phyloP scores from a whole-genome alignment of 805 yeast species.

The Metschnikowia kofuensis region DNA sequence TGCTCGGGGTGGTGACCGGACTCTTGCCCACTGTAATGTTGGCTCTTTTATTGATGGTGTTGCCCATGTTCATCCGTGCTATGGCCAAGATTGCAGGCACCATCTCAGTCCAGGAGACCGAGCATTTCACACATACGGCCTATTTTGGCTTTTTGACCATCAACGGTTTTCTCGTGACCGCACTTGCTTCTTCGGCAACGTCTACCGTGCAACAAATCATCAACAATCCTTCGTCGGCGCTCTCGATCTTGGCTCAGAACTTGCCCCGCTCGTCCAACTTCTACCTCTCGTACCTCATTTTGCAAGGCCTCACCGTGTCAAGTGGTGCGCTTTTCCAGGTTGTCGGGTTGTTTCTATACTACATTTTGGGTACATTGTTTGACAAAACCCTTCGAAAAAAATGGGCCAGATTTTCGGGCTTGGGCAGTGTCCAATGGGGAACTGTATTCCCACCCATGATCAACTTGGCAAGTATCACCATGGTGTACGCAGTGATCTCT shows the following conservation, averaged over 20 bases:
- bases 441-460: constrained; percentile 75
- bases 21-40: constrained; percentile 65
- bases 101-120: constrained; percentile 55
- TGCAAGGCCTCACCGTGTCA: constrained; percentile 66
- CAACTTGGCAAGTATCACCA: constrained; percentile 63
- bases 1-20: constrained; percentile 66
- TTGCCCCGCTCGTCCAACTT: constrained; percentile 74
- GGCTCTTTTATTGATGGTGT: constrained; percentile 60
- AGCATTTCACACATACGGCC: constrained; percentile 62
- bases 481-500: constrained; percentile 70
- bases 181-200: constrained; percentile 69
- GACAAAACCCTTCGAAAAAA: constrained; percentile 70
- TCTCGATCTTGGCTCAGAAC: constrained; percentile 59
- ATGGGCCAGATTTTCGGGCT: constrained; percentile 53
- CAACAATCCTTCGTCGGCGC: constrained; percentile 54
- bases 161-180: constrained; percentile 69
- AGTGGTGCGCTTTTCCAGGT: constrained; percentile 67
- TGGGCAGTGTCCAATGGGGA: constrained; percentile 65
- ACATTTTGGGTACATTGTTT: constrained; percentile 52
- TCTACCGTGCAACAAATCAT: constrained; percentile 63
- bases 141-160: constrained; percentile 69
- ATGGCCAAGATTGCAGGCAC: constrained; percentile 63
- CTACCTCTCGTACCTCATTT: constrained; percentile 61
- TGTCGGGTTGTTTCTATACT: constrained; percentile 55
- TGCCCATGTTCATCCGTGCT: constrained; percentile 62